These are phyloP conservation scores for Yamadazyma endophytica DNA, from an alignment of 805 yeast genomes.

Conservation along the genomic window DNA sequence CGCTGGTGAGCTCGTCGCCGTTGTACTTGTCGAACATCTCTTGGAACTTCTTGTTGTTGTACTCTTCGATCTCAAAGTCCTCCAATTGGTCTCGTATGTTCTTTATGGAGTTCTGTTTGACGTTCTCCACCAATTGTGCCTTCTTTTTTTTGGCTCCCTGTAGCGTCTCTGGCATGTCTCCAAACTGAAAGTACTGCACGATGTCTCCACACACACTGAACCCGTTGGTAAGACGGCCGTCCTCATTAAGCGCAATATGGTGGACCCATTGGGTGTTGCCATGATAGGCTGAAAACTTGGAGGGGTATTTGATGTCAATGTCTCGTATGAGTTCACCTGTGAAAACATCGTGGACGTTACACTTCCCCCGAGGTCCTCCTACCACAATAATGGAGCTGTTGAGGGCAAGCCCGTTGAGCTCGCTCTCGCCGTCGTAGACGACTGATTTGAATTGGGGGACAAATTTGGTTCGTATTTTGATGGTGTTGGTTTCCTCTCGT, in stretches of 20 bases:
- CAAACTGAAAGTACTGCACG: slow-evolving; percentile 46
- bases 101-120: slow-evolving; percentile 17
- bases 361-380: slow-evolving; percentile 41
- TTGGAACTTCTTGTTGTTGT: slow-evolving; percentile 17
- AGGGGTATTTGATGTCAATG: slow-evolving; percentile 27
- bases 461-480: slow-evolving; percentile 14
- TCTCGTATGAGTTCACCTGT: slow-evolving; percentile 40
- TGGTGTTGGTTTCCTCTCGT: slow-evolving; percentile 20
- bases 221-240: slow-evolving; percentile 29
- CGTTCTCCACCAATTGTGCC: slow-evolving; percentile 16
- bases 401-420: slow-evolving; percentile 24
- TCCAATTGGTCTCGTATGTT: slow-evolving; percentile 31
- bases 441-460: slow-evolving; percentile 19
- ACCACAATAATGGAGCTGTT: slow-evolving; percentile 32
- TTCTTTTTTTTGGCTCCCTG: slow-evolving; percentile 10
- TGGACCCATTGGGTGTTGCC: slow-evolving; percentile 17
- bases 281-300: slow-evolving; percentile 13
- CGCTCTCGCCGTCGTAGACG: slow-evolving; percentile 4
- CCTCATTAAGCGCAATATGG: slow-evolving; percentile 21
- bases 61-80: slow-evolving; percentile 30
- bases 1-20: slow-evolving; percentile 32
- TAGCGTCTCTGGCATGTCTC: slow-evolving; percentile 11
- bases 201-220: slow-evolving; percentile 37
- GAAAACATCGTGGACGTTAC: slow-evolving; percentile 37
- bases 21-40: slow-evolving; percentile 41